Conservation (phyloP, 768 basidiomycete species). For the Mycena floridula region DNA sequence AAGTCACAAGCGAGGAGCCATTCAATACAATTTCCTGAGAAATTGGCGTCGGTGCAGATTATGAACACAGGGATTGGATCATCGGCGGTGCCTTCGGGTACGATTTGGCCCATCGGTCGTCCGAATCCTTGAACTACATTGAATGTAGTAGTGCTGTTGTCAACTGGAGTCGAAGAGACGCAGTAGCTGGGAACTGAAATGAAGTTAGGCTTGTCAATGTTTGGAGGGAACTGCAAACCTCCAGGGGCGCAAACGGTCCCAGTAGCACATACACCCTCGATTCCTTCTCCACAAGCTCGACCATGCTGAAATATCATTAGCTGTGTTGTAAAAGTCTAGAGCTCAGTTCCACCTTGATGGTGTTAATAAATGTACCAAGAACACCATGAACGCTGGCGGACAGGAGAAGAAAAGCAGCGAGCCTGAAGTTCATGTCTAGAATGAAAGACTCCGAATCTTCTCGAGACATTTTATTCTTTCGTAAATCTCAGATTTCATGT, state of each 20-base stretch:
- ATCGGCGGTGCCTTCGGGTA: background rate
- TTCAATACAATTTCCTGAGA: background rate
- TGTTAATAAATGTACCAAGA: too few relatives aligned
- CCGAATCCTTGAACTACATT: slow-evolving; percentile 4
- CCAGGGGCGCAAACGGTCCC: background rate
- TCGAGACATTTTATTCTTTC: too few relatives aligned
- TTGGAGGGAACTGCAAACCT: background rate
- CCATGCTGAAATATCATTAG: too few relatives aligned
- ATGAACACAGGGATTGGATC: slow-evolving; percentile 1
- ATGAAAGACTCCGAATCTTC: too few relatives aligned
- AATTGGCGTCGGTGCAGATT: slow-evolving; percentile 3
- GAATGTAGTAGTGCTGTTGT: background rate
- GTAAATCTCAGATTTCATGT: too few relatives aligned
- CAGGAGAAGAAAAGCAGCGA: too few relatives aligned
- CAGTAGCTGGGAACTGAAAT: slow-evolving; percentile 1
- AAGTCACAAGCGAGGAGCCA: slow-evolving; percentile 1
- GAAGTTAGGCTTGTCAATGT: background rate
- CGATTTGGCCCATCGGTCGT: background rate
- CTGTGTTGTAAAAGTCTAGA: too few relatives aligned
- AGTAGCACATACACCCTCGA: background rate
- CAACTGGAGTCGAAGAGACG: background rate
- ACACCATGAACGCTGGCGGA: too few relatives aligned
- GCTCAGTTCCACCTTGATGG: too few relatives aligned
- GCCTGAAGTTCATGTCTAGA: too few relatives aligned
- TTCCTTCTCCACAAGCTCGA: background rate